Conservation (phyloP, 1,284 basidiomycete species). For the Ceratobasidium sp. region DNA sequence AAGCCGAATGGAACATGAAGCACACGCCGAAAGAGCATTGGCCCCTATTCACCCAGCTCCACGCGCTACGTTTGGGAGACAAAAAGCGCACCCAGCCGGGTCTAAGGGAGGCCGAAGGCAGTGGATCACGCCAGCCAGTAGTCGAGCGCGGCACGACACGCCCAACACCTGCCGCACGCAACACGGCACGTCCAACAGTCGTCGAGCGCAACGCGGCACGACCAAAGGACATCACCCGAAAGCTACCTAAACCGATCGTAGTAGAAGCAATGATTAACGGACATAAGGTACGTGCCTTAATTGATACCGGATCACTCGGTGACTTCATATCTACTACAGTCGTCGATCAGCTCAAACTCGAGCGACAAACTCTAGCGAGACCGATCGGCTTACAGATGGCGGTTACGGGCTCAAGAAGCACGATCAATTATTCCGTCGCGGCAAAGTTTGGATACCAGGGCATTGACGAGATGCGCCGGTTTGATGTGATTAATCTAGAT, state of each 20-base stretch:
- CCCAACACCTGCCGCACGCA: no score
- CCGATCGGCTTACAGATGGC: slow-evolving; percentile 37
- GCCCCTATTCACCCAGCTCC: no score
- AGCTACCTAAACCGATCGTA: not conserved
- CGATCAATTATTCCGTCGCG: slow-evolving; percentile 11
- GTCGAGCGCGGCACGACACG: no score
- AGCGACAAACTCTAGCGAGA: slow-evolving; percentile 39
- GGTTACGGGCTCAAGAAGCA: slow-evolving; percentile 16
- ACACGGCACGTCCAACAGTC: no score
- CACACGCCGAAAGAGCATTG: no score
- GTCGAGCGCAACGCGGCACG: not conserved
- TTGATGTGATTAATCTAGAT: slow-evolving; percentile 48
- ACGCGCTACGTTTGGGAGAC: no score
- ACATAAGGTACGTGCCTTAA: slow-evolving; percentile 47
- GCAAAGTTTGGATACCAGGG: slow-evolving; percentile 21
- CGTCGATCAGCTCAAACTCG: slow-evolving; percentile 56
- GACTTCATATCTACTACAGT: slow-evolving; percentile 59
- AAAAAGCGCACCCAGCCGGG: no score
- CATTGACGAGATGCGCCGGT: slow-evolving; percentile 14
- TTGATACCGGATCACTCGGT: slow-evolving; percentile 57
- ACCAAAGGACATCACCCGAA: not conserved
- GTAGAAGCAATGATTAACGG: no score
- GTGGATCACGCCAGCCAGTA: no score
- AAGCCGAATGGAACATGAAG: no score
- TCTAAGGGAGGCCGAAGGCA: no score